Conservation (phyloP, 208 protist species). For the Acanthamoeba lenticulata region DNA sequence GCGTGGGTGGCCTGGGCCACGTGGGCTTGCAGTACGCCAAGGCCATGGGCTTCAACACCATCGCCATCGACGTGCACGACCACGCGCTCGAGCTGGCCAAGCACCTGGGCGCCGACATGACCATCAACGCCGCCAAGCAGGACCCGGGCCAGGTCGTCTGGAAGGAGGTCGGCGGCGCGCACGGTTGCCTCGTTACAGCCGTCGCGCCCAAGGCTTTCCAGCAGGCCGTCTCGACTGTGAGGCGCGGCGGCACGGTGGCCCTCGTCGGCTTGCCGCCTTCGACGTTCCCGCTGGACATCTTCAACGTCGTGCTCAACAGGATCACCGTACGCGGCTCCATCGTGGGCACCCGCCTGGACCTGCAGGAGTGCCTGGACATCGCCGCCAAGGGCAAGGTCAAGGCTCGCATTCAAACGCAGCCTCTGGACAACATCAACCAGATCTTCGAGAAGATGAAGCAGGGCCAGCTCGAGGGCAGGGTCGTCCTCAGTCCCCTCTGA, state of each 20-base stretch:
- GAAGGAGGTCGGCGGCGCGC: not conserved
- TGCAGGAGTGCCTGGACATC: not conserved
- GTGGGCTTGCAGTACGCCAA: conserved; percentile 35
- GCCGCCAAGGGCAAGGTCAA: conserved; percentile 13
- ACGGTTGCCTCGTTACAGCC: not conserved
- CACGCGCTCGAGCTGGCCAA: not conserved
- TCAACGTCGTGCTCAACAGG: conserved; percentile 38
- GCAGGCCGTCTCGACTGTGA: not conserved
- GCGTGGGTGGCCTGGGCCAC: not conserved
- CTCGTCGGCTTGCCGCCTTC: not conserved
- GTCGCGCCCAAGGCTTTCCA: conserved; percentile 12
- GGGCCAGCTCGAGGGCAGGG: not conserved
- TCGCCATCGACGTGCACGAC: not conserved
- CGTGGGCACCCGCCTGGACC: conserved; percentile 5
- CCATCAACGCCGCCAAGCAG: conserved; percentile 38
- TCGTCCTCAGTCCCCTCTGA: not conserved
- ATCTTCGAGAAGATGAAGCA: conserved; percentile 18
- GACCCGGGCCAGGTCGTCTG: conserved; percentile 4
- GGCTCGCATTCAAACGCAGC: not conserved
- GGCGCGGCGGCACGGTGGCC: not conserved
- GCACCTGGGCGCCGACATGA: conserved; percentile 3
- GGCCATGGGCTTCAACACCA: conserved; percentile 25
- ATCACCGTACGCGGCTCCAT: not conserved
- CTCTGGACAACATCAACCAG: not conserved
- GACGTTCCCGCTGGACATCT: conserved; percentile 6